Evolutionary conservation across 345 rosid genomes (phyloP).

Genomic region (Euphorbia lathyris): DNA sequence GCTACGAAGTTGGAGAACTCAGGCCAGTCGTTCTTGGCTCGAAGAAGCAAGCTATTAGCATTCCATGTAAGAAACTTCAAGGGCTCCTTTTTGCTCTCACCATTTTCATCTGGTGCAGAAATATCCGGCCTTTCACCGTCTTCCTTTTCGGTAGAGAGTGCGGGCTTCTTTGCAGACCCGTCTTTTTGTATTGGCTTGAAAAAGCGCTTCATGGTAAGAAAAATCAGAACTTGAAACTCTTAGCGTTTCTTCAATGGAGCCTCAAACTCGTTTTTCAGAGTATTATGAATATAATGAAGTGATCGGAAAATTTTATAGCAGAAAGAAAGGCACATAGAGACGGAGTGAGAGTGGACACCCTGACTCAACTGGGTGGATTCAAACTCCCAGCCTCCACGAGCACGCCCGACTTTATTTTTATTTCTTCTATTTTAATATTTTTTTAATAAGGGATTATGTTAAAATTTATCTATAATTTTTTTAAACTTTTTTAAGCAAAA

Average conservation of each 20-base stretch:
- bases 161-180: conserved; percentile 69
- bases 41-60: conserved; percentile 91
- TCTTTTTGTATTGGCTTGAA: conserved; percentile 89
- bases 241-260: neutral
- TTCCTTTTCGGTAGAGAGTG: conserved; percentile 36
- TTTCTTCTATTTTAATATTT: too few species aligned
- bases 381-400: too few species aligned
- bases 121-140: conserved; percentile 16
- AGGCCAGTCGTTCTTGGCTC: conserved; percentile 86
- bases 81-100: conserved; percentile 46
- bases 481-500: too few species aligned
- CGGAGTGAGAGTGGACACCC: too few species aligned
- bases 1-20: conserved; percentile 65
- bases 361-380: too few species aligned
- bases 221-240: neutral
- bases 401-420: too few species aligned
- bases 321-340: too few species aligned
- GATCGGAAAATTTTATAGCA: too few species aligned
- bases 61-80: conserved; percentile 88
- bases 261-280: too few species aligned
- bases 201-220: conserved; percentile 71
- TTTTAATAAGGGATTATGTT: too few species aligned
- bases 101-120: conserved; percentile 24
- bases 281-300: too few species aligned
- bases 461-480: too few species aligned